These are phyloP conservation scores for Entophlyctis luteolus DNA, from an alignment of 192 early-diverging fungal genomes.

Conservation along the genomic window DNA sequence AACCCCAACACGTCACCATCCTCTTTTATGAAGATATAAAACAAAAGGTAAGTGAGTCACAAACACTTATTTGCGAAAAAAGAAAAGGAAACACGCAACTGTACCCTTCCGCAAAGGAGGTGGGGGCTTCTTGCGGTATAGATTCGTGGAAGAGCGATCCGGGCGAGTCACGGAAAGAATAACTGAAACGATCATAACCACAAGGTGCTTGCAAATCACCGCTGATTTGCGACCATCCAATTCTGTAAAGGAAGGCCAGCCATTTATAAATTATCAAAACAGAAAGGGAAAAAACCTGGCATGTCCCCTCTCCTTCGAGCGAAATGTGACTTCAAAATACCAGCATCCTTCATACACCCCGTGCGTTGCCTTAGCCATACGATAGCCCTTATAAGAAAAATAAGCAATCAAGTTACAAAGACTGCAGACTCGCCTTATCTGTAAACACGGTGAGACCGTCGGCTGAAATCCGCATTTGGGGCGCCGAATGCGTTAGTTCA, in stretches of 20 bases:
- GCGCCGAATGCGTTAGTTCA: conserved; percentile 61
- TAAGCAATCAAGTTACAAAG: neutral
- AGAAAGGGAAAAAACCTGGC: conserved; percentile 20
- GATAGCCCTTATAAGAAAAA: conserved; percentile 51
- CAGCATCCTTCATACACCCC: conserved; percentile 69
- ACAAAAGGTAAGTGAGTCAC: neutral
- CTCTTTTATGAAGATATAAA: conserved; percentile 16
- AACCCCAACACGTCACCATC: conserved; percentile 42
- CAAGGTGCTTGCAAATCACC: conserved; percentile 74
- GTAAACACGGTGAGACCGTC: conserved; percentile 60
- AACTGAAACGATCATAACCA: conserved; percentile 70
- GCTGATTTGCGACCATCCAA: conserved; percentile 75
- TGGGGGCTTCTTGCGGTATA: neutral
- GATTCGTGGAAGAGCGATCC: conserved; percentile 63
- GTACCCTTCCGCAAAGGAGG: conserved; percentile 35
- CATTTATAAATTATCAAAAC: neutral
- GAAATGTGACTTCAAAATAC: conserved; percentile 69
- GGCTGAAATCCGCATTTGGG: conserved; percentile 60
- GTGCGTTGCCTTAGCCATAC: conserved; percentile 72
- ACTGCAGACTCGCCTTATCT: conserved; percentile 43
- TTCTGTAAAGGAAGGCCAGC: conserved; percentile 29
- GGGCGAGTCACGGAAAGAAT: conserved; percentile 63
- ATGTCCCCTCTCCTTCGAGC: conserved; percentile 51
- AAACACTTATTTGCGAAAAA: no score
- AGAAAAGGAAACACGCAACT: conserved; percentile 15